These are phyloP conservation scores for Gossypium turneri DNA, from an alignment of 345 rosid genomes.

Conservation along the genomic window DNA sequence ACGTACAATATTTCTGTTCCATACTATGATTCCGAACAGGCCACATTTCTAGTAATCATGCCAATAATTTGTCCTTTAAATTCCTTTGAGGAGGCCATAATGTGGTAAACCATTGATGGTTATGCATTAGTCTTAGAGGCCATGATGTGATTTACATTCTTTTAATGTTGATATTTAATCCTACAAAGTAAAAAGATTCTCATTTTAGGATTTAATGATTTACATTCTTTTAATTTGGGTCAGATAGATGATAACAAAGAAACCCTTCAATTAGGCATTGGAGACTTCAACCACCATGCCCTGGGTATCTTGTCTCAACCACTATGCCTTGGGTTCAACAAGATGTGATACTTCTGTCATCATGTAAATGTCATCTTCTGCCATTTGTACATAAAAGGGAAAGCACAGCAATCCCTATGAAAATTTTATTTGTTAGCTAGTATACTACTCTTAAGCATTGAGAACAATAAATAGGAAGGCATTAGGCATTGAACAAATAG, in stretches of 20 bases:
- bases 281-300: not conserved
- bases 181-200: not conserved
- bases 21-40: no score
- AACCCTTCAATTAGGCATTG: not conserved
- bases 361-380: not conserved
- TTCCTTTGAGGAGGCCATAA: no score
- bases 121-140: no score
- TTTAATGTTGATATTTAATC: not conserved
- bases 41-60: no score
- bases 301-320: not conserved
- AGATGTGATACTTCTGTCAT: not conserved
- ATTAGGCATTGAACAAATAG: not conserved
- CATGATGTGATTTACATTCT: not conserved
- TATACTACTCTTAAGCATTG: not conserved
- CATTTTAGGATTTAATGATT: not conserved
- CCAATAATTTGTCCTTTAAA: no score
- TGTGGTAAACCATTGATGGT: not conserved
- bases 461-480: not conserved
- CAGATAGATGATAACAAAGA: not conserved
- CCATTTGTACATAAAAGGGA: not conserved
- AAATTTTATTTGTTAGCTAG: not conserved
- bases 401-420: constrained; percentile 1
- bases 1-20: not conserved
- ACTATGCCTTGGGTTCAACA: not conserved
- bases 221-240: not conserved